These are phyloP conservation scores for Gentiana macrophylla DNA, from an alignment of 257 asterid genomes.

Conservation along the genomic window DNA sequence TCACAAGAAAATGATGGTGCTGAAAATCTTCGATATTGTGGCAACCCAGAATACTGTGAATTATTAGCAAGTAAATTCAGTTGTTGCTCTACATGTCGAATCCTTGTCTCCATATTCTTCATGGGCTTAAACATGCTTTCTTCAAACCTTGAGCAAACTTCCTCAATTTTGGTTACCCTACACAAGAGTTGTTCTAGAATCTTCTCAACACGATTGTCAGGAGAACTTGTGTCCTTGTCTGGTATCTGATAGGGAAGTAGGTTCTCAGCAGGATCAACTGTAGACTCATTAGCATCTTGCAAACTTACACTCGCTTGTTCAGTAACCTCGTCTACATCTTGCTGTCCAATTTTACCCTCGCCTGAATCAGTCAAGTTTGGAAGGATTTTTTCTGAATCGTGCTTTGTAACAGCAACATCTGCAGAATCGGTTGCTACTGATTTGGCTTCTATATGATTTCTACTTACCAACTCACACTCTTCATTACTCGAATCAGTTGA, in stretches of 20 bases:
- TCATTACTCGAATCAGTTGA: no score
- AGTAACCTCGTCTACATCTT: slow-evolving; percentile 8
- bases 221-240: slow-evolving; percentile 12
- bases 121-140: slow-evolving; percentile 79
- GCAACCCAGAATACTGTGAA: slow-evolving; percentile 30
- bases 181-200: slow-evolving; percentile 61
- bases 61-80: slow-evolving; percentile 49
- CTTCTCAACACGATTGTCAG: slow-evolving; percentile 33
- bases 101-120: slow-evolving; percentile 66
- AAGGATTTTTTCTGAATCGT: no score
- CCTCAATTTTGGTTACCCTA: slow-evolving; percentile 71
- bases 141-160: slow-evolving; percentile 75
- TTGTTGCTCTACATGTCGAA: slow-evolving; percentile 69
- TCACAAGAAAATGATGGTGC: slow-evolving; percentile 73
- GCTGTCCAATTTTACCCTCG: neutral
- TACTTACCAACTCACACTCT: no score
- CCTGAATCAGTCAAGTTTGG: no score
- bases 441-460: no score
- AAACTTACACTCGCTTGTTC: slow-evolving; percentile 23
- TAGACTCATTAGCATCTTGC: slow-evolving; percentile 23
- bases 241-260: slow-evolving; percentile 13
- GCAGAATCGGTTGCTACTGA: no score
- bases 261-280: slow-evolving; percentile 20
- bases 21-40: slow-evolving; percentile 39
- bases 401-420: no score